These are phyloP conservation scores for Cylindrotheca closterium DNA, from an alignment of 108 stramenopile species.

Conservation along the genomic window DNA sequence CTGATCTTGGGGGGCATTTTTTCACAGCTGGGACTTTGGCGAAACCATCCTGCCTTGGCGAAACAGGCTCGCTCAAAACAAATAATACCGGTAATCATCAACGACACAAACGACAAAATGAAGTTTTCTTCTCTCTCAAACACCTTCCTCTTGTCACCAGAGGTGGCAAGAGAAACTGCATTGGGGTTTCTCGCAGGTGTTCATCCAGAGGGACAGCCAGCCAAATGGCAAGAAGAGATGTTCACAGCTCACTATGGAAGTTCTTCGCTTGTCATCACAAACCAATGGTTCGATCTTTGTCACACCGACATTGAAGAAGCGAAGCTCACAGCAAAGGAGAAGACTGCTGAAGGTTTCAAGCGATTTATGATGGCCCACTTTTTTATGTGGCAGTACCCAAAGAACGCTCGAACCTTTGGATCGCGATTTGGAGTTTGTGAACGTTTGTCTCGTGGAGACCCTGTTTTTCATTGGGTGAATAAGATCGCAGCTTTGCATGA, in stretches of 20 bases:
- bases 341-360: background rate
- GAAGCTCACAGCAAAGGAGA: background rate
- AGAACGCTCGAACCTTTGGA: background rate
- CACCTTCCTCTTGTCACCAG: no score
- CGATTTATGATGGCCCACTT: background rate
- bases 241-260: background rate
- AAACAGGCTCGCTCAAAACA: no score
- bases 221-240: background rate
- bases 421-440: background rate
- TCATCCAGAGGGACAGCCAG: background rate
- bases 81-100: no score
- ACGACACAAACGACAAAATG: no score
- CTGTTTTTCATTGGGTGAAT: background rate
- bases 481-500: background rate
- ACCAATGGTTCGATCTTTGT: background rate
- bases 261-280: background rate
- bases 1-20: no score
- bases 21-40: no score
- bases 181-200: background rate
- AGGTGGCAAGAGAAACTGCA: no score
- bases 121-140: no score
- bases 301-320: background rate
- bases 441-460: background rate
- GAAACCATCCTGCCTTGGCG: no score
- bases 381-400: background rate